Evolutionary conservation across 2,329 filamentous ascomycete species (phyloP), one percentile per base, ranked within the genome.

Genomic region (Celoporthe dispersa): DNA sequence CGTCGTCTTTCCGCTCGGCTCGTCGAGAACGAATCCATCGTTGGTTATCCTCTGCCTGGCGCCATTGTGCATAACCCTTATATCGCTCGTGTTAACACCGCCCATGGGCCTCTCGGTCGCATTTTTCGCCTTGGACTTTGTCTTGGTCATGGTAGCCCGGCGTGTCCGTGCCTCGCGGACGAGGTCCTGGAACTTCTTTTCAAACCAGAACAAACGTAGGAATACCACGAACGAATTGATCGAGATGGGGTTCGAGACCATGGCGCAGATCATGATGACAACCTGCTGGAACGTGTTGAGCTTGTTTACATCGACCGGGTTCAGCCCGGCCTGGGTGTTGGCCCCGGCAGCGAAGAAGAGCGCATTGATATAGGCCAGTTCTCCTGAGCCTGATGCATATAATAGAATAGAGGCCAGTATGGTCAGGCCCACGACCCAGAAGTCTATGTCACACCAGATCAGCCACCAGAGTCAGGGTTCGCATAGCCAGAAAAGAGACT

Each of bases 141-240:
- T 82, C 83, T 90, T 83, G 80, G 85, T 83, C n/a, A 91, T 80
- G 48, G 87, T 91, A 67, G 86, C 85, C 67, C 94, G 88, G 67
- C 90, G 84, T 59, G 82, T 84, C 68, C 89, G 88, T 1, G 92
- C 90, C 75, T 97, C 92, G 44, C 86, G 86, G 19, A 92, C 94
- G 73, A 97, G 88, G 75, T 92, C 87, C 78, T 97, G 92, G 78
- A 99, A 98, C 9, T 94, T 89, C 80, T 97, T 97, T 81, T 99
- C 94, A 78, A 99, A 99, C 95, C 95, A 99, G 81, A 97, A 98
- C 1, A 99, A 84, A 35, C 96, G 92, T 19, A 98, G 86, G 75
- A 97, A 95, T 9, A 99, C 96, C 60, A 99, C 94, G 60, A 89
- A 92, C 1, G 92, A 89, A 77, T 97, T 90, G 75, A 97, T 91